Evolutionary conservation across 2,329 filamentous ascomycete species (phyloP).

Genomic region (Septoria petroselini): DNA sequence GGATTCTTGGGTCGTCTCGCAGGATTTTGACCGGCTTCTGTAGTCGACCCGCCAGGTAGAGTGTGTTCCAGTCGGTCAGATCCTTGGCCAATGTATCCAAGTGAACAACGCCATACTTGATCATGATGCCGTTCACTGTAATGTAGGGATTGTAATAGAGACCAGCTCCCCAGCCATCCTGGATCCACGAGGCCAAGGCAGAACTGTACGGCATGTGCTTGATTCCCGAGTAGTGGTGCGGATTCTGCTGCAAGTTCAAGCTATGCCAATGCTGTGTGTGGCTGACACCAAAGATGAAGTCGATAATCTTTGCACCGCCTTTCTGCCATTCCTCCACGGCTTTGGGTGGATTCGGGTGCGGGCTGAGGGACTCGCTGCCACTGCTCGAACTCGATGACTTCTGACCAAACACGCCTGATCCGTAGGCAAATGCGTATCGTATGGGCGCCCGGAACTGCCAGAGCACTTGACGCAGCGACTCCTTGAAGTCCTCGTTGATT

Average conservation of each 20-base stretch:
- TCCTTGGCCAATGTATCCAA: slow-evolving; percentile 84
- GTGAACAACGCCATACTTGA: slow-evolving; percentile 97
- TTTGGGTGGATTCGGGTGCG: slow-evolving; percentile 77
- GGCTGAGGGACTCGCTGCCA: slow-evolving; percentile 54
- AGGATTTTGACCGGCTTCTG: slow-evolving; percentile 99
- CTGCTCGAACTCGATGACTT: slow-evolving; percentile 44
- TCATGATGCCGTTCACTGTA: slow-evolving; percentile 88
- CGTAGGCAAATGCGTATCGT: slow-evolving; percentile 94
- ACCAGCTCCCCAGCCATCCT: slow-evolving; percentile 85
- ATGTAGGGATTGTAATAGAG: slow-evolving; percentile 98
- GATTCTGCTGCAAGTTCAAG: slow-evolving; percentile 82
- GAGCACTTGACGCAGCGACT: slow-evolving; percentile 78
- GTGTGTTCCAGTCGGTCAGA: slow-evolving; percentile 83
- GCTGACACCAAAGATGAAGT: slow-evolving; percentile 95
- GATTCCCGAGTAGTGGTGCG: slow-evolving; percentile 86
- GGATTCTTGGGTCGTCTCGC: slow-evolving; percentile 85
- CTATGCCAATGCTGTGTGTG: slow-evolving; percentile 97
- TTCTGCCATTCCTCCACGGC: slow-evolving; percentile 82
- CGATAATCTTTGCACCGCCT: slow-evolving; percentile 91
- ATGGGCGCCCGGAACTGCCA: slow-evolving; percentile 93
- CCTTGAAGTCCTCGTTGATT: slow-evolving; percentile 93
- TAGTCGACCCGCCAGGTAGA: slow-evolving; percentile 92
- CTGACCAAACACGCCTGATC: slow-evolving; percentile 93
- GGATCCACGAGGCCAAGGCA: slow-evolving; percentile 76
- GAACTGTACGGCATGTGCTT: slow-evolving; percentile 70